A percentile compares a stretch with the other conserved stretches of the same genome.
phyloP scores from a whole-genome alignment of 306 rosid genomes.

The Parietaria judaica region DNA sequence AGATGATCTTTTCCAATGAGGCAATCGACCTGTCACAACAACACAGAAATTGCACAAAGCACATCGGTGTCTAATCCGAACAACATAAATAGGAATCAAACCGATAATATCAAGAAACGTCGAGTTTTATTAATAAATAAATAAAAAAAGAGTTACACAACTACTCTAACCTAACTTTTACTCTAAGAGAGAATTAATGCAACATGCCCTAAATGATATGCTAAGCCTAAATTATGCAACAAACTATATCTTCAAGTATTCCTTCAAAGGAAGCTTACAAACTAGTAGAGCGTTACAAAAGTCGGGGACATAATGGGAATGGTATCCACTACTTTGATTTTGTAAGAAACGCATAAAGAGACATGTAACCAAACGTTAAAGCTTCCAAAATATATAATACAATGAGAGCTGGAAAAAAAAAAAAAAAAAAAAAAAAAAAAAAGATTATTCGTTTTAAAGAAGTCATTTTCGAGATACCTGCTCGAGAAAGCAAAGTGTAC shows the following conservation, averaged over 20 bases:
- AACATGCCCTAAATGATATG: no score
- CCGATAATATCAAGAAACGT: no score
- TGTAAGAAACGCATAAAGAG: neutral
- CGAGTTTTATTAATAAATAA: no score
- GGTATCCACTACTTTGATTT: no score
- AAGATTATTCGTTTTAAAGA: neutral
- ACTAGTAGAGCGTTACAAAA: no score
- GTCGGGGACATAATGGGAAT: neutral
- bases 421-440: neutral
- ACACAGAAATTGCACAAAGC: neutral
- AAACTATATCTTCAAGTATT: no score
- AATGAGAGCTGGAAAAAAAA: neutral
- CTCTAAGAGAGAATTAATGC: no score
- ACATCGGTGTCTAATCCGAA: neutral
- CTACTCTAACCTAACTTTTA: no score
- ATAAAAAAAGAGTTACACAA: no score
- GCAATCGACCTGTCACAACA: slow-evolving; percentile 60
- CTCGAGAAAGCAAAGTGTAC: slow-evolving; percentile 88
- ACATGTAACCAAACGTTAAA: neutral
- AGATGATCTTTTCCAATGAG: slow-evolving; percentile 75
- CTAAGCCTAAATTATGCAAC: no score
- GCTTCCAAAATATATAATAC: slow-evolving; percentile 1
- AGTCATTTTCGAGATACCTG: slow-evolving; percentile 38
- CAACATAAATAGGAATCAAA: no score
- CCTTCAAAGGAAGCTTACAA: no score